phyloP scores from a whole-genome alignment of 1,139 yeast species.

The Diutina catenulata region DNA sequence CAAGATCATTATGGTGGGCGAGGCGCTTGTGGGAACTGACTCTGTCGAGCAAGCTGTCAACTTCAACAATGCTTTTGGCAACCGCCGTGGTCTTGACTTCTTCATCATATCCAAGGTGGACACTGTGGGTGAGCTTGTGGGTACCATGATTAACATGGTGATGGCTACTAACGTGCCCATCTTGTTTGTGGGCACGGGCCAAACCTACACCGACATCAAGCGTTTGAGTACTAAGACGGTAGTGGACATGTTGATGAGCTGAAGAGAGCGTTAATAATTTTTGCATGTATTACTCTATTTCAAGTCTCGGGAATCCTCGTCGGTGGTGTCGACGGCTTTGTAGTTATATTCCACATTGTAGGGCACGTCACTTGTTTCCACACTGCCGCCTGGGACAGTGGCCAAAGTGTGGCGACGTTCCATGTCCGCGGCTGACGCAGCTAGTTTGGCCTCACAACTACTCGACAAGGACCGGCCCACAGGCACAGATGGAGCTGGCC shows the following conservation, averaged over 20 bases:
- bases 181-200: conserved; percentile 92
- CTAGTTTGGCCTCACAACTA: too few relatives aligned
- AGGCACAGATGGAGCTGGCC: too few relatives aligned
- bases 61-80: conserved; percentile 89
- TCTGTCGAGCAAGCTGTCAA: conserved; percentile 92
- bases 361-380: too few relatives aligned
- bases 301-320: too few relatives aligned
- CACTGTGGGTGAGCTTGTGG: conserved; percentile 94
- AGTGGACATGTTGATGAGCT: conserved; percentile 65
- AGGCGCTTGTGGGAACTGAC: conserved; percentile 94
- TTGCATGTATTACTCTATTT: too few relatives aligned
- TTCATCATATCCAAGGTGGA: conserved; percentile 93
- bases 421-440: too few relatives aligned
- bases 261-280: conserved; percentile 13
- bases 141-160: conserved; percentile 96
- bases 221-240: conserved; percentile 92
- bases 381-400: too few relatives aligned
- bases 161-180: conserved; percentile 95
- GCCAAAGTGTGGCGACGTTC: too few relatives aligned
- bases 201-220: conserved; percentile 89
- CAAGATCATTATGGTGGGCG: conserved; percentile 97
- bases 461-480: too few relatives aligned
- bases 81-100: conserved; percentile 69
- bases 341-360: too few relatives aligned
- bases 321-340: too few relatives aligned